These are phyloP conservation scores for Bocquillonia castaneifolia DNA, from an alignment of 441 rosid genomes.

Conservation along the genomic window DNA sequence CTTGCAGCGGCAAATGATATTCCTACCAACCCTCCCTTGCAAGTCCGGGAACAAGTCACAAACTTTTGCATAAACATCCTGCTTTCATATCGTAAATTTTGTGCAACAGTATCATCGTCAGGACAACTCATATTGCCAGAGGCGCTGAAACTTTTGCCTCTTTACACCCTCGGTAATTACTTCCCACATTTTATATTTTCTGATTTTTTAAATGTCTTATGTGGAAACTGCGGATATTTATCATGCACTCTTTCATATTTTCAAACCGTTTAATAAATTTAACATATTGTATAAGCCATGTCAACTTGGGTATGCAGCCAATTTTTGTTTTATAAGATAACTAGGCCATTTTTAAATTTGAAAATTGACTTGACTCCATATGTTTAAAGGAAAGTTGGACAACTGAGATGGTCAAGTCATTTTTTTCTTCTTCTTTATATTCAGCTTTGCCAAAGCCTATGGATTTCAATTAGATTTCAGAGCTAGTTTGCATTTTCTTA, in stretches of 20 bases:
- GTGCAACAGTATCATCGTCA: conserved; percentile 92
- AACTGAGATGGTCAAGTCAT: neutral
- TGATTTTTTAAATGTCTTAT: neutral
- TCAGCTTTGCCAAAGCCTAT: neutral
- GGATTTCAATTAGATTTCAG: neutral
- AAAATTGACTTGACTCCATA: neutral
- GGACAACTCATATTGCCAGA: conserved; percentile 99
- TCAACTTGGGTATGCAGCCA: neutral
- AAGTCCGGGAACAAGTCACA: conserved; percentile 73
- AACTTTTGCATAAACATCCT: conserved; percentile 72
- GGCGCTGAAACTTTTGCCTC: conserved; percentile 94
- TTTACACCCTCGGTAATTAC: conserved; percentile 73
- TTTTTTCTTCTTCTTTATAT: neutral
- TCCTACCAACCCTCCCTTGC: conserved; percentile 58
- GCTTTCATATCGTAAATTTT: conserved; percentile 86
- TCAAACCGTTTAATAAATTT: neutral
- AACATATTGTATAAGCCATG: neutral
- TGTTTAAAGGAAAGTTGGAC: neutral
- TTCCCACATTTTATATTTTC: conserved; percentile 13
- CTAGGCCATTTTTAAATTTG: neutral
- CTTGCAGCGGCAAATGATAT: conserved; percentile 74
- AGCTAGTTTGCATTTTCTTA: neutral
- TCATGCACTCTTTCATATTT: neutral
- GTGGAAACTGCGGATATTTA: neutral
- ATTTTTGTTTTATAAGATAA: neutral